Evolutionary conservation across 495 filamentous ascomycete species (phyloP).

Genomic region (Chlorociboria aeruginascens): DNA sequence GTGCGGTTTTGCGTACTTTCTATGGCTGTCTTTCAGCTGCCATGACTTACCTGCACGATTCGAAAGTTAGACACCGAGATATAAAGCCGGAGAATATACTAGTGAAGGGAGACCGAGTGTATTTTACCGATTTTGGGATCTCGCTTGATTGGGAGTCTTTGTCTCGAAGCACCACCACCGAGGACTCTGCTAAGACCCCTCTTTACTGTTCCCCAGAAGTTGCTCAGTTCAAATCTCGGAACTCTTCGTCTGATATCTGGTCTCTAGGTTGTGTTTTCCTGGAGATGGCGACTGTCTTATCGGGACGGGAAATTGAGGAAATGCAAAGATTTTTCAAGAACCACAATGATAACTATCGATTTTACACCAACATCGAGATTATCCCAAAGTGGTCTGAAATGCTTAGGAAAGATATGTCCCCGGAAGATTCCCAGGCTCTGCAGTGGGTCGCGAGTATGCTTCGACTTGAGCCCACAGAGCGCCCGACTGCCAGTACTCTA

Average conservation of each 20-base stretch:
- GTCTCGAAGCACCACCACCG: constrained; percentile 16
- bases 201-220: constrained; percentile 26
- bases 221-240: constrained; percentile 12
- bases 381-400: not conserved
- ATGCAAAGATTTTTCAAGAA: not conserved
- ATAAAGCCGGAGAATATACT: constrained; percentile 34
- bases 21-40: constrained; percentile 28
- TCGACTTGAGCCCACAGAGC: no score
- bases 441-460: no score
- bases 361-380: not conserved
- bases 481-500: no score
- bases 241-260: constrained; percentile 28
- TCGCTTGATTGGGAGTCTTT: constrained; percentile 20
- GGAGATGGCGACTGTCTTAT: constrained; percentile 27
- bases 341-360: not conserved
- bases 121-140: constrained; percentile 30
- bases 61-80: constrained; percentile 25
- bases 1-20: constrained; percentile 15
- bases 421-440: no score
- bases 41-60: constrained; percentile 25
- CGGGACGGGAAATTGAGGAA: not conserved
- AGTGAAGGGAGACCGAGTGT: constrained; percentile 20
- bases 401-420: not conserved
- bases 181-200: constrained; percentile 1
- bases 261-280: constrained; percentile 30